Conservation (phyloP, 441 rosid species). For the Pelargonium cotyledonis region DNA sequence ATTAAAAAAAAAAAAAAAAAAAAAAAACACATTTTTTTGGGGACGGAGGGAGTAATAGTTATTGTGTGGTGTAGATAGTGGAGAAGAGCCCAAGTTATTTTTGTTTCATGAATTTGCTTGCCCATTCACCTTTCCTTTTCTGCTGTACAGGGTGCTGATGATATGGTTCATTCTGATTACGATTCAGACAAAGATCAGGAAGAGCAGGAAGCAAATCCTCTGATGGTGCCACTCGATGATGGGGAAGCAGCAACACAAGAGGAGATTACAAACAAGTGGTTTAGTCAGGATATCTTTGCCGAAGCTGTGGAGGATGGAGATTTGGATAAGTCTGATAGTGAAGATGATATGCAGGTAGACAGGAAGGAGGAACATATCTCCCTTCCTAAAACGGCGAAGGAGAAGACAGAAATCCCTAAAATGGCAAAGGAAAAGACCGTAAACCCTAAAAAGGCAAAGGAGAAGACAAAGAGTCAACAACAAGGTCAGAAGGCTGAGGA, state of each 20-base stretch:
- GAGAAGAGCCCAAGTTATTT: not conserved
- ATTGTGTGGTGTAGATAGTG: not conserved
- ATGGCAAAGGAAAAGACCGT: not conserved
- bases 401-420: conserved; percentile 19
- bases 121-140: conserved; percentile 8
- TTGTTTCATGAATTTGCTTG: not conserved
- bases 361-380: conserved; percentile 21
- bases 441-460: not conserved
- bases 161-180: conserved; percentile 39
- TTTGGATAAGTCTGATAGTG: conserved; percentile 45
- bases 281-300: conserved; percentile 73
- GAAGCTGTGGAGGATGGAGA: conserved; percentile 80
- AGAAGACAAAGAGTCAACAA: not conserved
- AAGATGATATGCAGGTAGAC: conserved; percentile 44
- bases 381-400: conserved; percentile 28
- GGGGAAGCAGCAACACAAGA: conserved; percentile 54
- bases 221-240: conserved; percentile 61
- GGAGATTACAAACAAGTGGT: conserved; percentile 80
- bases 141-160: conserved; percentile 45
- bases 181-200: conserved; percentile 63
- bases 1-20: too few relatives aligned
- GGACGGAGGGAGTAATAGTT: too few relatives aligned
- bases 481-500: conserved; percentile 35
- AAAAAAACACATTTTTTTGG: too few relatives aligned
- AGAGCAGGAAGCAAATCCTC: conserved; percentile 72